These are phyloP conservation scores for Athelia sp. DNA, from an alignment of 1,284 basidiomycete species.

Conservation along the genomic window DNA sequence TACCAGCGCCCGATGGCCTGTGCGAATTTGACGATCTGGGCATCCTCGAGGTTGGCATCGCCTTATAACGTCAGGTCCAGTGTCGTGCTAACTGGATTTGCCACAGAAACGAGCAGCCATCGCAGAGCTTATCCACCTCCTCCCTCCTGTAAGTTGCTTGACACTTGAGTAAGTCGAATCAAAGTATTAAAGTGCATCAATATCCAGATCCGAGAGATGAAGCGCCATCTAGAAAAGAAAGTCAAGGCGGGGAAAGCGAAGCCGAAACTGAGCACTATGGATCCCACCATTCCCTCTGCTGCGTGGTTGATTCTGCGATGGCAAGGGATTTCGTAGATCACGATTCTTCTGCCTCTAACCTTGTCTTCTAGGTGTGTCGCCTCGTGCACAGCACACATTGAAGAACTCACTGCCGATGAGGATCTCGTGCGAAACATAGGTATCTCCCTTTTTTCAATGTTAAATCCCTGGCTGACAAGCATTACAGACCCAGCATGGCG, in stretches of 20 bases:
- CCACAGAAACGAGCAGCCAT: slow-evolving; percentile 43
- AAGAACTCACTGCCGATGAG: slow-evolving; percentile 46
- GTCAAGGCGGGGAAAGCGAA: slow-evolving; percentile 40
- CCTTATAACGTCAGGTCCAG: no score
- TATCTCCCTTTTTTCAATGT: slow-evolving; percentile 17
- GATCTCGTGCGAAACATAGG: slow-evolving; percentile 49
- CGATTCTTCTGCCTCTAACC: not conserved
- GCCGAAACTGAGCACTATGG: slow-evolving; percentile 44
- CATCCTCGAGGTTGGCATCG: slow-evolving; percentile 26
- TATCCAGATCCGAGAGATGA: slow-evolving; percentile 46
- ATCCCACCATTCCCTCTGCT: slow-evolving; percentile 40
- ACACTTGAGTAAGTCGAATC: not conserved
- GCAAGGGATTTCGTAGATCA: slow-evolving; percentile 20
- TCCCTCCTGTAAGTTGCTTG: slow-evolving; percentile 39
- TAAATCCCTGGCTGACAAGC: slow-evolving; percentile 1
- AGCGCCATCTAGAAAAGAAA: slow-evolving; percentile 46
- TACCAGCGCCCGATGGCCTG: slow-evolving; percentile 28
- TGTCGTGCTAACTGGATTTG: not conserved
- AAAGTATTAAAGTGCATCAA: not conserved
- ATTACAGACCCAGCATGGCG: slow-evolving; percentile 38
- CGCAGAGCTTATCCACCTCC: slow-evolving; percentile 33
- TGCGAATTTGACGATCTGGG: slow-evolving; percentile 46
- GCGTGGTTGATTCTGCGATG: slow-evolving; percentile 60
- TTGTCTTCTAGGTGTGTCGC: slow-evolving; percentile 45
- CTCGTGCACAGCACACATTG: slow-evolving; percentile 60